A percentile compares a stretch with the other conserved stretches of the same genome.
Evolutionary conservation across 73 alveolate genomes (phyloP).

Genomic region (Uronychia binucleata): DNA sequence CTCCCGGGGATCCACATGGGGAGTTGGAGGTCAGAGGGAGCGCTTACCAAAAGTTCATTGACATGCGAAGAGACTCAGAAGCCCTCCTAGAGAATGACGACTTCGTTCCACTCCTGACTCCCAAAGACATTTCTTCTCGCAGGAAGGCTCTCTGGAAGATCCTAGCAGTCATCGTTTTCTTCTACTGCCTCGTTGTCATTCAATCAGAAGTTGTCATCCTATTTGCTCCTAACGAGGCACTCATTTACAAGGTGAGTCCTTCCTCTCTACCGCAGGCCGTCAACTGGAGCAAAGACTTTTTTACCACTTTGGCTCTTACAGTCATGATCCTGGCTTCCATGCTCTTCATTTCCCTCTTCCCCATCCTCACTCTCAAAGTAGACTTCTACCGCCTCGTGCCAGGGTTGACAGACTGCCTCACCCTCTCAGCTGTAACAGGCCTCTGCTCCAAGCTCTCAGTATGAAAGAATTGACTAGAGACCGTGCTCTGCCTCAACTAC

Average conservation of each 20-base stretch:
- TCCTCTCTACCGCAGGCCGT: too few relatives aligned
- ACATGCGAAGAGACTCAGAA: not conserved
- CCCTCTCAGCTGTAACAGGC: slow-evolving; percentile 34
- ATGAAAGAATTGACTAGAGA: too few relatives aligned
- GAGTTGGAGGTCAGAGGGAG: not conserved
- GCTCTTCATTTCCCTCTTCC: slow-evolving; percentile 4
- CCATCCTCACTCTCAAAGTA: slow-evolving; percentile 36
- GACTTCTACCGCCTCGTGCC: slow-evolving; percentile 49
- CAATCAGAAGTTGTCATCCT: not conserved
- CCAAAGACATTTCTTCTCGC: not conserved
- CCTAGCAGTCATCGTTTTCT: not conserved
- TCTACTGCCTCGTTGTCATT: not conserved
- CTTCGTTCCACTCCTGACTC: not conserved
- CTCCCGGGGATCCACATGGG: not conserved
- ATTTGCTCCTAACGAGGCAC: not conserved
- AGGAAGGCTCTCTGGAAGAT: not conserved
- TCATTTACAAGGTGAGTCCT: not conserved
- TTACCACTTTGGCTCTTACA: not conserved
- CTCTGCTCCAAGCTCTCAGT: slow-evolving; percentile 58
- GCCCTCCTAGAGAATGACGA: not conserved
- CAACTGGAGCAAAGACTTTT: not conserved
- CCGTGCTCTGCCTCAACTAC: slow-evolving; percentile 42
- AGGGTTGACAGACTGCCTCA: slow-evolving; percentile 52
- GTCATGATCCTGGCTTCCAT: not conserved
- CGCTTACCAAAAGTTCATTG: not conserved